Base-by-base conservation (phyloP, 2,329 filamentous ascomycete genomes). In the Ophiostoma tasmaniense region DNA sequence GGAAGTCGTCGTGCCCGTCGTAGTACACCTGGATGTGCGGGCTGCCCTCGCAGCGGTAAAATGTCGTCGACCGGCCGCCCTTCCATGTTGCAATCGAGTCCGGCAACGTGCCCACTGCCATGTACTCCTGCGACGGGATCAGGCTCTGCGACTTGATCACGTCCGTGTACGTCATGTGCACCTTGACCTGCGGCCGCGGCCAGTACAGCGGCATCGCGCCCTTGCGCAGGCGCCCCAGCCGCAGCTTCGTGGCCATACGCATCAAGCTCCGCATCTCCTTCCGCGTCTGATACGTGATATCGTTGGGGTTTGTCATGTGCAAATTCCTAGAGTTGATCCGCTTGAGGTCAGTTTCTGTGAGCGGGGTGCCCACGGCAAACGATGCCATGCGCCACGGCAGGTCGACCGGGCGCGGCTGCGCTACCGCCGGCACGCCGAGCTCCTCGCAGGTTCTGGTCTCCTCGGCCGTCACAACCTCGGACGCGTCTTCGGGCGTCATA, bases 401-500 rank as follows among this genome's bases (percentile, higher is more conserved):
- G 13, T 73, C 67, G 0, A 70, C 64, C 1, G 61, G 42, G 10
- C 64, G n/a, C 0, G 70, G 67, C 10, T 42, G 22, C 59, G 69
- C 67, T 2, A 62, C 17, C 8, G 61, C 28, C 1, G 14, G 39
- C 22, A 68, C 39, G 66, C 20, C 30, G 14, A 11, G 25, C 28
- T 62, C 64, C 20, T 52, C 50, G 59, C 70, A 67, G 28, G 67
- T 66, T 2, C 22, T 37, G 5, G 28, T 42, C 37, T 73, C 72
- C 28, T 68, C 64, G 2, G 61, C 62, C 3, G 59, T 66, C 70
- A 82, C 80, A 45, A 82, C 79, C 4, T 73, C 73, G 17, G 82
- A 77, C 5, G 87, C 80, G 66, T 84, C 80, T 20, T 79, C 77
- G 5, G 84, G 83, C 20, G 85, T 85, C 69, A 90, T 80, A 72